Conservation (phyloP, 1,139 yeast species). For the Yamadazyma jaroonii region DNA sequence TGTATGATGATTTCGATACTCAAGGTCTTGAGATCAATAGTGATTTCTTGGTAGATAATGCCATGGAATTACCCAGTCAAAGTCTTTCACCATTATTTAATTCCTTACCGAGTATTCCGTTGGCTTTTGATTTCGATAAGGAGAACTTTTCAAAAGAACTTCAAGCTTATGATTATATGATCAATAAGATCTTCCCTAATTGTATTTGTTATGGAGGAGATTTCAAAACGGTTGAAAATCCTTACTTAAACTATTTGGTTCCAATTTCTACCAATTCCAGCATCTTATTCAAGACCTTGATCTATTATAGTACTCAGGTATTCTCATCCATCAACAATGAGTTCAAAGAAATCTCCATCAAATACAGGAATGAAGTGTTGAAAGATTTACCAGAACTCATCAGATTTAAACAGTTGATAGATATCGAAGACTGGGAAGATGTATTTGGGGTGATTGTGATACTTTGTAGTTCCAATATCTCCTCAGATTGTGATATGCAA, state of each 20-base stretch:
- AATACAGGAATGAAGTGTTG: constrained; percentile 23
- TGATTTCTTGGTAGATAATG: too few relatives aligned
- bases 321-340: constrained; percentile 21
- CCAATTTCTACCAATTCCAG: constrained; percentile 30
- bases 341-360: constrained; percentile 21
- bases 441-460: constrained; percentile 33
- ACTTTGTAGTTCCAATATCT: constrained; percentile 37
- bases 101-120: constrained; percentile 2
- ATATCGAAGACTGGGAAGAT: constrained; percentile 32
- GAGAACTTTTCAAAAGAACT: constrained; percentile 15
- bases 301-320: constrained; percentile 35
- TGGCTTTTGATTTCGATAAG: constrained; percentile 7
- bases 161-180: constrained; percentile 24
- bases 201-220: constrained; percentile 27
- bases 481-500: constrained; percentile 32
- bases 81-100: not conserved
- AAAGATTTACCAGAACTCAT: constrained; percentile 25
- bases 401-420: constrained; percentile 16
- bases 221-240: constrained; percentile 18
- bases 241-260: constrained; percentile 30
- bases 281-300: constrained; percentile 27
- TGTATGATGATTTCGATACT: not conserved
- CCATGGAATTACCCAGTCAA: not conserved
- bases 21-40: too few relatives aligned
- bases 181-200: constrained; percentile 29